Evolutionary conservation across 768 basidiomycete species (phyloP), one percentile per base, ranked within the genome.

Genomic region (Boletus patriciae): DNA sequence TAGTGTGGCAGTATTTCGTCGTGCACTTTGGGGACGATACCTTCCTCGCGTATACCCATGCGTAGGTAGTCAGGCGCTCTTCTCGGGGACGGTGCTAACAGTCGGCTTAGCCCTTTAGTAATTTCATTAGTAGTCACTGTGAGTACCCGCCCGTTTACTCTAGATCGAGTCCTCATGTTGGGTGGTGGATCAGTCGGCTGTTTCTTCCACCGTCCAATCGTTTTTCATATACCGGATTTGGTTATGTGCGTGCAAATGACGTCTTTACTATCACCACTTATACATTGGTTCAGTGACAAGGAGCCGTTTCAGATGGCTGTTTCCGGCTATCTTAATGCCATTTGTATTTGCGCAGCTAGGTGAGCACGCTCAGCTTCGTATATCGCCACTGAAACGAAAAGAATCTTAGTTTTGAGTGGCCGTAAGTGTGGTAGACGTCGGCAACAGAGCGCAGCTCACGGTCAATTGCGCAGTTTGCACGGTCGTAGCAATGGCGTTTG

Each of bases 181-280:
- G 15, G 3, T 38, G 50, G 37, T 38, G 50, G 37, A 38, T 25
- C 44, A 69, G 66, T 64, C 65, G 13, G 37, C 46, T 4, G 57
- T 68, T 59, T 62, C 62, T 18, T 51, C 50, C 40, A 46, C 67
- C 11, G 61, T 66, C 34, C 64, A 67, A 42, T 62, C 62, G 19
- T 64, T 62, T 53, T 68, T 68, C 61, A 66, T 66, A 54, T 66
- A 56, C 52, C 60, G 65, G n/a, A 62, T 69, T 40, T 68, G 62
- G 67, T 55, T 11, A 21, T 33, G 66, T 64, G 56, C 29, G 66
- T 67, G 41, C 27, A 33, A 47, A 34, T 3, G 2, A 6, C 9
- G 9, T 16, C 36, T 4, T 46, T 46, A 13, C 10, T 33, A 43
- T 15, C 16, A 36, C 21, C 15, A 41, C 42, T 53, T 21, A 61